Base-by-base conservation (phyloP, 768 basidiomycete genomes). In the Mycena rosella region DNA sequence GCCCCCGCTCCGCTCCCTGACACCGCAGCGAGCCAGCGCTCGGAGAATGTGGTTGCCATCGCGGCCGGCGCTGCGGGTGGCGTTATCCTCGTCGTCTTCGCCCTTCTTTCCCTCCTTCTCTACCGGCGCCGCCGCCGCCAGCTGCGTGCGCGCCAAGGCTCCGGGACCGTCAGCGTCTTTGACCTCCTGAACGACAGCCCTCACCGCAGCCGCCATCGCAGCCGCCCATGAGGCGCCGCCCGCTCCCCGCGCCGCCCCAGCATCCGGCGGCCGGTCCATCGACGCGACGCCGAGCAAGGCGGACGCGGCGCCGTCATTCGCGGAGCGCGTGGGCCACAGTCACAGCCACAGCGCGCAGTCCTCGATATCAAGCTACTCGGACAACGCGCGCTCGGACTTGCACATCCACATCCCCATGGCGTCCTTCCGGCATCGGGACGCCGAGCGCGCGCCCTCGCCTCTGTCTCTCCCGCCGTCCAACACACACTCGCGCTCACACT, bases 101-200 rank as follows among this genome's bases (percentile, higher is more conserved):
- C 48, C 17, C 6, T 56, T 14, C 13, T 71, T 17, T 42, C 36
- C 30, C 8, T 57, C n/a, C 10, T 57, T 0, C 7, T 71, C 0
- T 65, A 27, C 15, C 58, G 62, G n/a, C 65, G 70, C 2, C 45
- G 62, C 7, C 45, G 58, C 0, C 49, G 26, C n/a, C 53, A 24
- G 5, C 34, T 36, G 1, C 29, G 30, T 22, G 30, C 34, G 5
- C 32, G 32, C 8, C 14, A 47, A 1, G n/a, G n/a, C n/a, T n/a
- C n/a, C n/a, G 70, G 62, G 34, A 71, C 70, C 1, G 42, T 71
- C 59, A 71, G 70, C 48, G 47, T 59, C 1, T 71, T 71, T 24
- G 66, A 67, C 24, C 59, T 71, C 48, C 53, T 71, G 14, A 15
- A 48, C 14, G 32, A 63, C 45, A 52, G 27, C 15, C 49, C 13